Evolutionary conservation across 768 basidiomycete species (phyloP).

Genomic region (Macrolepiota fuliginosa): DNA sequence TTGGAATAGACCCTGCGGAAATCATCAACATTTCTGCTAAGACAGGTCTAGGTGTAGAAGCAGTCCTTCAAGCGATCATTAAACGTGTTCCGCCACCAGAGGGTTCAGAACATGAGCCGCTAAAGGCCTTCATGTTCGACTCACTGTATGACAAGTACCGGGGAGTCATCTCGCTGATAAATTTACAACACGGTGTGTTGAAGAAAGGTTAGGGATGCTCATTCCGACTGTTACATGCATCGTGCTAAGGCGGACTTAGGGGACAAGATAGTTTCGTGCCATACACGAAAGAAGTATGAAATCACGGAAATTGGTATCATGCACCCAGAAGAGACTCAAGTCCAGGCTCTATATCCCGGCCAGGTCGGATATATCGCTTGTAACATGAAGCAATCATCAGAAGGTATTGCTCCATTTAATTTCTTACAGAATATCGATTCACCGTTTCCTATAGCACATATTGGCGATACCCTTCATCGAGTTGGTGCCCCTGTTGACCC

Average conservation of each 20-base stretch:
- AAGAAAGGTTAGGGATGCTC: slow-evolving; percentile 59
- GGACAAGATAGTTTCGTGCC: slow-evolving; percentile 84
- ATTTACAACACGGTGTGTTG: slow-evolving; percentile 75
- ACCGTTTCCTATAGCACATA: slow-evolving; percentile 56
- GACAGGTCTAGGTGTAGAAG: slow-evolving; percentile 80
- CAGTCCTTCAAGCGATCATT: slow-evolving; percentile 77
- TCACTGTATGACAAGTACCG: slow-evolving; percentile 95
- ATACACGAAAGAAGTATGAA: slow-evolving; percentile 87
- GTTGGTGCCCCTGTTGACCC: slow-evolving; percentile 73
- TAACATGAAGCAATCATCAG: slow-evolving; percentile 96
- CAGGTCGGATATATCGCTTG: slow-evolving; percentile 91
- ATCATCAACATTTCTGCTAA: slow-evolving; percentile 89
- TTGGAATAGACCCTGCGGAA: slow-evolving; percentile 74
- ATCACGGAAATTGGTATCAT: slow-evolving; percentile 86
- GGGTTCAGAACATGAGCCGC: slow-evolving; percentile 46
- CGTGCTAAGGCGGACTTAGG: slow-evolving; percentile 41
- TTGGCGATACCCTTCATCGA: slow-evolving; percentile 90
- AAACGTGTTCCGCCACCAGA: slow-evolving; percentile 81
- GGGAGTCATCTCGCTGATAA: slow-evolving; percentile 92
- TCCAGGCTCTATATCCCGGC: slow-evolving; percentile 62
- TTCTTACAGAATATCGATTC: neutral
- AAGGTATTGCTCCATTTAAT: slow-evolving; percentile 51
- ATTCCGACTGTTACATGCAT: neutral
- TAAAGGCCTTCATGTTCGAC: slow-evolving; percentile 92
- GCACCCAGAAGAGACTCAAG: slow-evolving; percentile 86